Percentiles rank a stretch among this genome's conserved stretches.
phyloP scores from a whole-genome alignment of 352 stramenopile species.

The Nothophytophthora sp. region DNA sequence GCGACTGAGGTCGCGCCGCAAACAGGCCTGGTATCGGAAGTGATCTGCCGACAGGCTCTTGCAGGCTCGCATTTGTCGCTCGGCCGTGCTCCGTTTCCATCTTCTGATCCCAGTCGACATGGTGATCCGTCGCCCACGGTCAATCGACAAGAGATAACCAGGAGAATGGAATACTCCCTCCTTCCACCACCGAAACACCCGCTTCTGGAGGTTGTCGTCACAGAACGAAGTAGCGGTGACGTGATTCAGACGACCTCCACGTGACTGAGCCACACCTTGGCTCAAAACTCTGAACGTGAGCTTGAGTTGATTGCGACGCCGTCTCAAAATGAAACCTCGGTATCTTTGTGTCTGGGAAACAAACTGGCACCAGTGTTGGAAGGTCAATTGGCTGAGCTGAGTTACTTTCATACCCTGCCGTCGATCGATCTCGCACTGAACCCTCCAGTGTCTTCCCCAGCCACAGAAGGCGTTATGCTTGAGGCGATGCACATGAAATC shows the following conservation, averaged over 20 bases:
- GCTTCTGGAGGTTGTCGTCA: neutral
- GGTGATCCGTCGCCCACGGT: slow-evolving; percentile 1
- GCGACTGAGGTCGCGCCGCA: slow-evolving; percentile 6
- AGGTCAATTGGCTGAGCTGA: slow-evolving; percentile 2
- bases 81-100: slow-evolving; percentile 14
- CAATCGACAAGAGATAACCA: slow-evolving; percentile 12
- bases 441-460: slow-evolving; percentile 10
- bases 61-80: neutral
- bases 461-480: slow-evolving; percentile 9
- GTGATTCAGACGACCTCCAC: neutral
- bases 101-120: slow-evolving; percentile 15
- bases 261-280: neutral
- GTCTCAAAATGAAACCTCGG: slow-evolving; percentile 4
- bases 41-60: slow-evolving; percentile 30
- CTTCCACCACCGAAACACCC: slow-evolving; percentile 11
- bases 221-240: slow-evolving; percentile 4
- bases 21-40: slow-evolving; percentile 17
- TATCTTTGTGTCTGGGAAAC: slow-evolving; percentile 16
- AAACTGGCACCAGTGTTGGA: slow-evolving; percentile 19
- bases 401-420: neutral
- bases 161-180: slow-evolving; percentile 12
- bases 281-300: slow-evolving; percentile 4
- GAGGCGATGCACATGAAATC: slow-evolving; percentile 3
- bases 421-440: slow-evolving; percentile 16
- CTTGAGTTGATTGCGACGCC: slow-evolving; percentile 2